Base-by-base conservation (phyloP, 139 green algal genomes). In the Chlorella sp. region DNA sequence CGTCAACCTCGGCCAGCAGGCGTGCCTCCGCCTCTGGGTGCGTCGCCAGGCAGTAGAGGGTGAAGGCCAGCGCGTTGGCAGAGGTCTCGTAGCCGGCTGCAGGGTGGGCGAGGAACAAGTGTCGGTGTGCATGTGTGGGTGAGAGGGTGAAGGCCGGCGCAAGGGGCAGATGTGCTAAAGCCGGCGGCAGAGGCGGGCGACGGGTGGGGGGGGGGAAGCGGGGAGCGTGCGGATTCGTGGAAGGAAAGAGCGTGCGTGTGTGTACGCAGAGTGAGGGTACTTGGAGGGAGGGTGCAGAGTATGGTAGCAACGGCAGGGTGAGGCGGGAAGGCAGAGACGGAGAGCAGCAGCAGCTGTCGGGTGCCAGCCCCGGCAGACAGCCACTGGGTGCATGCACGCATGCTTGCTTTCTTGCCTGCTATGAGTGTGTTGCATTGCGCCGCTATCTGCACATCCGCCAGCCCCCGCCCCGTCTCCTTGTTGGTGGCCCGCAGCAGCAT, bases 341-440 rank as follows among this genome's bases (percentile, higher is more conserved):
- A 57, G 48, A 57, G 48, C 48, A 5, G 48, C 9, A 9, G 48
- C 48, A 57, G 48, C 48, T 16, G 48, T 9, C 48, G 48, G 48
- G 48, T 9, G 5, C 7, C 48, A 57, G 48, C 48, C 48, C 48
- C 48, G 48, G 48, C 48, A 28, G 24, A 73, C 24, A 73, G 66
- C 66, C n/a, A 71, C 11, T 71, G 64, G 2, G 22, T 71, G 64
- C 64, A 71, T 28, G 64, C n/a, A n/a, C n/a, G 60, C 60, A 68
- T 18, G 60, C 60, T 68, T 14, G 60, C 86, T 86, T 32, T 69
- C 64, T 71, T 26, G 64, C 86, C 90, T n/a, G 79, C 40, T 0
- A 92, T 91, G 28, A 92, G 85, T 30, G 86, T 91, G 86, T 92
- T 92, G 81, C 71, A 83, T 71, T 92, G 86, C 39, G 90, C 81